Evolutionary conservation across 495 filamentous ascomycete genomes (phyloP).

Genomic region (Aspergillus asperescens): DNA sequence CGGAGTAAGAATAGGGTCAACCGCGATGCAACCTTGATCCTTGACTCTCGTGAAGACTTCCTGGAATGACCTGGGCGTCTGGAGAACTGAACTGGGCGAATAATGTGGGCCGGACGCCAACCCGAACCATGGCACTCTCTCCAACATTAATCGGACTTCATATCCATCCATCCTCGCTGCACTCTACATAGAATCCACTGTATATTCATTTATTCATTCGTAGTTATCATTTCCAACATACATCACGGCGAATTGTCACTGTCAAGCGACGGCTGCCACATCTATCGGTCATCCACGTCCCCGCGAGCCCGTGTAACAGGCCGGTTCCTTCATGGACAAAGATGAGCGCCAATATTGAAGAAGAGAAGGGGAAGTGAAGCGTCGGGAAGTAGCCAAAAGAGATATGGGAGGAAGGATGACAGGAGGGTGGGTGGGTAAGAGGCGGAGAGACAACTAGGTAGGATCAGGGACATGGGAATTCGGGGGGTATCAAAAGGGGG

Average conservation of each 20-base stretch:
- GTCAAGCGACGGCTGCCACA: constrained; percentile 42
- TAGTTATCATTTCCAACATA: constrained; percentile 19
- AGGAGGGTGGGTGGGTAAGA: not conserved
- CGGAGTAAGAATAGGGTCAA: no score
- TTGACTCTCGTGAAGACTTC: no score
- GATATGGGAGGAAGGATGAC: not conserved
- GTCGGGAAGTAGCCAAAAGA: not conserved
- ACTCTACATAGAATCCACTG: not conserved
- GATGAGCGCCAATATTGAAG: constrained; percentile 35
- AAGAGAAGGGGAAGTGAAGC: not conserved
- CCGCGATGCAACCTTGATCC: no score
- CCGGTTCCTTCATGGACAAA: constrained; percentile 9
- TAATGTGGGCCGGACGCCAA: not conserved
- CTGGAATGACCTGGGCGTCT: no score
- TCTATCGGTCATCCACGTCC: constrained; percentile 11
- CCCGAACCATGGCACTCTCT: not conserved
- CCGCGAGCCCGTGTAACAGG: constrained; percentile 4
- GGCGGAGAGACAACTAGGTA: not conserved
- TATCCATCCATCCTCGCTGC: not conserved
- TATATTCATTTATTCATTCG: constrained; percentile 15
- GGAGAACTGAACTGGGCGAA: no score
- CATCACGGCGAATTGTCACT: constrained; percentile 20
- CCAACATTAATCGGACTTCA: not conserved
- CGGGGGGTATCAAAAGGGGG: constrained; percentile 12
- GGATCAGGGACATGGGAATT: not conserved